Base-by-base conservation (phyloP, 108 stramenopile species). In the Stephanodiscus minutulus region DNA sequence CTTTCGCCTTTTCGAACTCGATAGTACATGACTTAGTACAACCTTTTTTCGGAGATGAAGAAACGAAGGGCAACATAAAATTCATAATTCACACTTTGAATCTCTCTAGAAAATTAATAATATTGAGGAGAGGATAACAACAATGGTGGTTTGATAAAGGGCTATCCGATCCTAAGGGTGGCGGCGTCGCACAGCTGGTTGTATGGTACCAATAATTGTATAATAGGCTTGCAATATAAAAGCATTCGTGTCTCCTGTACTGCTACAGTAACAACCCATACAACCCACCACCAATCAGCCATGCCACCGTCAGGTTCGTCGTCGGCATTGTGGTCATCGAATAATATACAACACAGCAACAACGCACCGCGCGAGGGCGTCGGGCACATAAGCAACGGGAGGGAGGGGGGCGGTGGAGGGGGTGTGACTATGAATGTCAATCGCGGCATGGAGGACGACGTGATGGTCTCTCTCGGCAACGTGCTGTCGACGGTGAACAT, bases 181-280 rank as follows among this genome's bases (percentile, higher is more conserved):
- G 59, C 35, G 35, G 35, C 9, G n/a, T 35, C 35, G 59, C 59
- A 56, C 25, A 28, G 25, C 25, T 56, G 27, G 55, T 3, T 60
- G 59, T 60, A 60, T 60, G 41, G 59, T 60, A 60, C 39, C 35
- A 60, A 43, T 60, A 60, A 37, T 37, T 6, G 35, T 35, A 35
- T 35, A 35, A n/a, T n/a, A n/a, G n/a, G n/a, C n/a, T 35, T 35
- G 35, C 11, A 39, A 36, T 58, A 56, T 25, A 55, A 20, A 22
- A 25, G 52, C 52, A 18, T 21, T 9, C 11, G 22, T 28, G 54
- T 11, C 24, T 1, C 27, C 55, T 24, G 55, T 27, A 29, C n/a
- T n/a, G n/a, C n/a, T n/a, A n/a, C 29, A 29, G 13, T 27, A 5
- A 27, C 13, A n/a, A 3, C 13, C 15, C 29, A 56, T 33, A 1